A percentile compares a stretch with the other conserved stretches of the same genome.
Conservation (phyloP, 2,329 filamentous ascomycete species). For the Colletotrichum sp. region DNA sequence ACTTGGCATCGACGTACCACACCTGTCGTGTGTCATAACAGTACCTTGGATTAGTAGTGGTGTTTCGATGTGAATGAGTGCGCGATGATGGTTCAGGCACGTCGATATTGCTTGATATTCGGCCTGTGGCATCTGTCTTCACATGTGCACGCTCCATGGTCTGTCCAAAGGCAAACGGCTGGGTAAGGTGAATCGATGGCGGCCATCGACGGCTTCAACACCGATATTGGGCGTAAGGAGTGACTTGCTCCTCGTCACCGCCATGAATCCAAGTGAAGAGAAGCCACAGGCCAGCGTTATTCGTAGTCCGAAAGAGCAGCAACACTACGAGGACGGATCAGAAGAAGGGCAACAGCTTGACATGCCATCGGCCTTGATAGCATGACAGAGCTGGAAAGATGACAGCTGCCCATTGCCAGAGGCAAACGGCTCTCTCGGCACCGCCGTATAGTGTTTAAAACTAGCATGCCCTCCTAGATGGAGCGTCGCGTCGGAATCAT, state of each 20-base stretch:
- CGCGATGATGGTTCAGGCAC: neutral
- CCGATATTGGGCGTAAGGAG: neutral
- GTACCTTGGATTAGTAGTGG: neutral
- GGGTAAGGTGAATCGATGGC: neutral
- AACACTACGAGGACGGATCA: neutral
- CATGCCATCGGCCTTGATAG: neutral
- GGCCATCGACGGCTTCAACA: neutral
- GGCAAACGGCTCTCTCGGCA: neutral
- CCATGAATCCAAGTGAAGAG: neutral
- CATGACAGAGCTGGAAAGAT: neutral
- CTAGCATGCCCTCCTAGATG: neutral
- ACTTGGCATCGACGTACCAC: neutral
- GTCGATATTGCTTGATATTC: neutral
- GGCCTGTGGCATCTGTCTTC: neutral
- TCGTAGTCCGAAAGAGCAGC: neutral
- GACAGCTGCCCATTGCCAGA: neutral
- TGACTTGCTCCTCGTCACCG: neutral
- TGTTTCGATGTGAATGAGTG: neutral
- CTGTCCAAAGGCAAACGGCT: neutral
- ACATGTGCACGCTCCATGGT: neutral
- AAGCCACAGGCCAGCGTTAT: neutral
- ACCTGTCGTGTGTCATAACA: neutral
- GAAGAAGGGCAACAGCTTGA: neutral
- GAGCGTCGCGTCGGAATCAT: neutral
- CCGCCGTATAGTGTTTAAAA: neutral